Percentiles rank a stretch among this genome's conserved stretches.
phyloP scores from a whole-genome alignment of 768 basidiomycete species.

The Boletus vinaceobasis region DNA sequence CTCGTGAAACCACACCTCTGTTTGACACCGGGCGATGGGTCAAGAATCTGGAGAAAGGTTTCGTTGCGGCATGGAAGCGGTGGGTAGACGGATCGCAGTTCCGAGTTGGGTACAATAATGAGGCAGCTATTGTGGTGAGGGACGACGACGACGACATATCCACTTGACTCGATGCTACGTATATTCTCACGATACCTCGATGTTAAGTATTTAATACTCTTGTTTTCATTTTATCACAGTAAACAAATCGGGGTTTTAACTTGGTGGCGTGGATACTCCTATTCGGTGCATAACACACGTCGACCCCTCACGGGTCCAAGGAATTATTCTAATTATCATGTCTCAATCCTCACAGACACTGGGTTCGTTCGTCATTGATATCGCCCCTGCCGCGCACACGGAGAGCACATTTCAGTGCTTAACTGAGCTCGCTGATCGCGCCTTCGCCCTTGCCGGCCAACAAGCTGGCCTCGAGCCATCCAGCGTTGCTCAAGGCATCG shows the following conservation, averaged over 20 bases:
- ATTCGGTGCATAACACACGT: no score
- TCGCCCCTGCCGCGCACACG: neutral
- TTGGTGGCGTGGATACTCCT: no score
- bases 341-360: conserved; percentile 9
- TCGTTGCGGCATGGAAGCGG: conserved; percentile 42
- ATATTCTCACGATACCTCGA: neutral
- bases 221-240: neutral
- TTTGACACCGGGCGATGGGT: conserved; percentile 51
- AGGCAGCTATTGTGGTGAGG: conserved; percentile 29
- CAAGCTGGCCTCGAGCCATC: neutral
- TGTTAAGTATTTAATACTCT: neutral
- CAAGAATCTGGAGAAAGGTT: conserved; percentile 45
- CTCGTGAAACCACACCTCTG: conserved; percentile 40
- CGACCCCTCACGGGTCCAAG: no score
- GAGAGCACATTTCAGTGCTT: conserved; percentile 9
- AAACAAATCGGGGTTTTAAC: no score
- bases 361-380: conserved; percentile 15
- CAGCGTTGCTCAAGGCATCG: neutral
- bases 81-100: conserved; percentile 44
- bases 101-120: conserved; percentile 28
- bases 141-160: conserved; percentile 29
- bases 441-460: conserved; percentile 13
- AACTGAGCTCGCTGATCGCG: conserved; percentile 19
- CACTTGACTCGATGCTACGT: neutral
- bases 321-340: neutral